These are phyloP conservation scores for Bromus sterilis DNA, from an alignment of 176 grass and related monocot genomes.

Conservation along the genomic window DNA sequence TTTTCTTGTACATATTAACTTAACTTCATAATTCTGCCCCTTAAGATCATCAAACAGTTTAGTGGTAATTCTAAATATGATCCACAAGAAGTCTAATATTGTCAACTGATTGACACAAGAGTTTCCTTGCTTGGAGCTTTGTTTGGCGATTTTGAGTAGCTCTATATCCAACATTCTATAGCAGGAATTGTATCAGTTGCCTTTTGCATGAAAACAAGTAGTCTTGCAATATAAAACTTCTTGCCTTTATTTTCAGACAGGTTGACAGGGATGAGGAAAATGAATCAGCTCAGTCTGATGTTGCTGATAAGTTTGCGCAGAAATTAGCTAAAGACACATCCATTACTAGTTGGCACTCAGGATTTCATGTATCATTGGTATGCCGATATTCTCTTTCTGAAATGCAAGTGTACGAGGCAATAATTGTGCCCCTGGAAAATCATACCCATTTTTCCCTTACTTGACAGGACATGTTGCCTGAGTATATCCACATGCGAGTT, in stretches of 20 bases:
- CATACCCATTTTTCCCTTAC: conserved; percentile 16
- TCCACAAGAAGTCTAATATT: conserved; percentile 5
- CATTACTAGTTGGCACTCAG: conserved; percentile 79
- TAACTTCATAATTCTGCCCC: not conserved
- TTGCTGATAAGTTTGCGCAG: conserved; percentile 47
- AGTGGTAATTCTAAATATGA: not conserved
- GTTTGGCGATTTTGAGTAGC: not conserved
- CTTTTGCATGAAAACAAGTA: not conserved
- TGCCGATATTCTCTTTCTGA: conserved; percentile 23
- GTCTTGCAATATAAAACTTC: conserved; percentile 7
- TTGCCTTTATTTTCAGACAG: conserved; percentile 62
- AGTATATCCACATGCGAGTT: conserved; percentile 92
- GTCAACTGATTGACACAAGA: not conserved
- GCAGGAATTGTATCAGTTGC: not conserved
- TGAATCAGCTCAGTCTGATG: conserved; percentile 50
- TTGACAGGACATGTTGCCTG: conserved; percentile 89
- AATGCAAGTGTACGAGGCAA: not conserved
- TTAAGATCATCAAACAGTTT: not conserved
- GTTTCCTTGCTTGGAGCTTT: not conserved
- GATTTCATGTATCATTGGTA: conserved; percentile 99
- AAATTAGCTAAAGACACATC: conserved; percentile 67
- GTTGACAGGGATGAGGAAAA: conserved; percentile 54
- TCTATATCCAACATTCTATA: not conserved
- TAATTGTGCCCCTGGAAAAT: conserved; percentile 8
- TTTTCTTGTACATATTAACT: not conserved